A percentile compares a stretch with the other conserved stretches of the same genome.
phyloP scores from a whole-genome alignment of 805 yeast species.

The Starmerella bombicola region DNA sequence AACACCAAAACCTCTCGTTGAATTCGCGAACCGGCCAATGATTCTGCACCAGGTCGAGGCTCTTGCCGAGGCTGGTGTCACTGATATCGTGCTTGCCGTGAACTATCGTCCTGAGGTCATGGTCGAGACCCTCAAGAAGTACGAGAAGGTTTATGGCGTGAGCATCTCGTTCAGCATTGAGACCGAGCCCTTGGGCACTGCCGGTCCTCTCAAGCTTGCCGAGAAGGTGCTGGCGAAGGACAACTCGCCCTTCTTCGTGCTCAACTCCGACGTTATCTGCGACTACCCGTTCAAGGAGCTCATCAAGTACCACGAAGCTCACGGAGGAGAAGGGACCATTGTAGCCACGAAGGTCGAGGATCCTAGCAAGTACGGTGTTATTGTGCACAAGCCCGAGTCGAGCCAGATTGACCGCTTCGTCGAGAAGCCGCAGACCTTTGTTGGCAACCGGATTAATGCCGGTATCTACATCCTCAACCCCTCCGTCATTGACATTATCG shows the following conservation, averaged over 20 bases:
- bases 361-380: constrained; percentile 99
- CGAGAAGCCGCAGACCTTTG: constrained; percentile 98
- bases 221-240: constrained; percentile 88
- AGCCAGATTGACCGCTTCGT: constrained; percentile 96
- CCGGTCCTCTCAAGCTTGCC: constrained; percentile 97
- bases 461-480: constrained; percentile 98
- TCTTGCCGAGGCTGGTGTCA: constrained; percentile 94
- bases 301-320: constrained; percentile 83
- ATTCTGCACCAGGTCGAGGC: constrained; percentile 98
- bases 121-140: constrained; percentile 88
- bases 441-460: constrained; percentile 98
- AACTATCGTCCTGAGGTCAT: constrained; percentile 99
- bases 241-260: constrained; percentile 89
- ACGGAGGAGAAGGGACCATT: constrained; percentile 96
- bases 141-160: constrained; percentile 91
- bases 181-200: constrained; percentile 98
- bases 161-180: constrained; percentile 93
- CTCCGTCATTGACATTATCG: constrained; percentile 88
- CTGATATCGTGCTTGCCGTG: constrained; percentile 95
- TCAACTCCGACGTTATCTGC: constrained; percentile 97
- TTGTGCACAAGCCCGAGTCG: constrained; percentile 90
- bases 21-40: constrained; percentile 99
- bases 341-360: constrained; percentile 99
- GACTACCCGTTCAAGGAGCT: constrained; percentile 94
- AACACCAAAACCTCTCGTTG: constrained; percentile 91